phyloP scores from a whole-genome alignment of 441 rosid genomes.

The Hura crepitans region DNA sequence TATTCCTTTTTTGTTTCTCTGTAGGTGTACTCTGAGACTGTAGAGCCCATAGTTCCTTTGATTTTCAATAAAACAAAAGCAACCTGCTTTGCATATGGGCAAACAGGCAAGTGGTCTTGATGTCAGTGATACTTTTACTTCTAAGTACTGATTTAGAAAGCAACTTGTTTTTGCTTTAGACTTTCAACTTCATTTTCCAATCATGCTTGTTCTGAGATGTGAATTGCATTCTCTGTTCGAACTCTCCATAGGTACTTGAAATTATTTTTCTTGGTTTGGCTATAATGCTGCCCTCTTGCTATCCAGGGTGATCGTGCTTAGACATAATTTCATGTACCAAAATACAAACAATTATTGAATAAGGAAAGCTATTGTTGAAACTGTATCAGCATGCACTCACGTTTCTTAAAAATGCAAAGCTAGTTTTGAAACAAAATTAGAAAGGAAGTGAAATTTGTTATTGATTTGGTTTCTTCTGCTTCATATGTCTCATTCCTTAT shows the following conservation, averaged over 20 bases:
- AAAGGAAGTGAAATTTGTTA: too few relatives aligned
- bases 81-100: conserved; percentile 94
- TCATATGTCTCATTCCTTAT: conserved; percentile 1
- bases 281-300: neutral
- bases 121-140: neutral
- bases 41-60: conserved; percentile 81
- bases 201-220: neutral
- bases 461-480: neutral
- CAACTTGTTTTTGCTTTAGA: neutral
- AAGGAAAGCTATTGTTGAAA: neutral
- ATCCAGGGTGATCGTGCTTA: neutral
- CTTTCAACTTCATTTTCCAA: neutral
- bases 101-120: conserved; percentile 53
- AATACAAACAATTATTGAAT: too few relatives aligned
- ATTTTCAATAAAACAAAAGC: conserved; percentile 82
- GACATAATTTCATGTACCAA: too few relatives aligned
- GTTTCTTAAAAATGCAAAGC: neutral
- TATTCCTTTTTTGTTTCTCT: conserved; percentile 19
- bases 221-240: neutral
- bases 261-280: neutral
- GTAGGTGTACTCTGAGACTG: conserved; percentile 79
- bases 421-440: neutral
- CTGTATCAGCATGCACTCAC: neutral
- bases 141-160: neutral
- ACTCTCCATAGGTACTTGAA: neutral